A percentile compares a stretch with the other conserved stretches of the same genome.
Conservation (phyloP, 306 rosid species). For the Prosopis cineraria region DNA sequence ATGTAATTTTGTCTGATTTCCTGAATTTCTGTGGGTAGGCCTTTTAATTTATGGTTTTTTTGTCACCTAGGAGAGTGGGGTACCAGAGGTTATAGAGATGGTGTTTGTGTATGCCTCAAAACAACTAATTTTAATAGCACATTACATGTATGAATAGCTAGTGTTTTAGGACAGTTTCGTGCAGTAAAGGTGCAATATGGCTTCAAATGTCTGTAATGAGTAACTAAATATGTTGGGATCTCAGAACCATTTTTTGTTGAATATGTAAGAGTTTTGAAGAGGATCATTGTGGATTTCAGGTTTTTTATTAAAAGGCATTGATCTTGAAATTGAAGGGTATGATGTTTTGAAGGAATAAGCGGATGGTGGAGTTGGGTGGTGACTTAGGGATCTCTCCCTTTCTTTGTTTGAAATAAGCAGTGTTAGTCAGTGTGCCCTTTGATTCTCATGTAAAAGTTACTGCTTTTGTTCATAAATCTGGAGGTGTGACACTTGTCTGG, state of each 20-base stretch:
- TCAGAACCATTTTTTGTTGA: background rate
- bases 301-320: background rate
- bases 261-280: background rate
- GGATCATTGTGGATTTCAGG: background rate
- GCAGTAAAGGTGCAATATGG: background rate
- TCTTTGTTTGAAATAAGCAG: background rate
- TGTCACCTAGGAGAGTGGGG: no score
- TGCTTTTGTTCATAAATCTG: background rate
- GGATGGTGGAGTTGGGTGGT: background rate
- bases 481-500: background rate
- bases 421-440: background rate
- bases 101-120: background rate
- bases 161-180: background rate
- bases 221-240: background rate
- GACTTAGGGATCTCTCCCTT: background rate
- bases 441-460: background rate
- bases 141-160: background rate
- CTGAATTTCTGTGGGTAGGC: background rate
- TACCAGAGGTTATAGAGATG: background rate
- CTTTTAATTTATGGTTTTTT: background rate
- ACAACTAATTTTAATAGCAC: background rate
- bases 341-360: background rate
- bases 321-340: background rate
- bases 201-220: background rate
- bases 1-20: background rate